Base-by-base conservation (phyloP, 805 yeast genomes). In the Saccharomycopsis olivae region DNA sequence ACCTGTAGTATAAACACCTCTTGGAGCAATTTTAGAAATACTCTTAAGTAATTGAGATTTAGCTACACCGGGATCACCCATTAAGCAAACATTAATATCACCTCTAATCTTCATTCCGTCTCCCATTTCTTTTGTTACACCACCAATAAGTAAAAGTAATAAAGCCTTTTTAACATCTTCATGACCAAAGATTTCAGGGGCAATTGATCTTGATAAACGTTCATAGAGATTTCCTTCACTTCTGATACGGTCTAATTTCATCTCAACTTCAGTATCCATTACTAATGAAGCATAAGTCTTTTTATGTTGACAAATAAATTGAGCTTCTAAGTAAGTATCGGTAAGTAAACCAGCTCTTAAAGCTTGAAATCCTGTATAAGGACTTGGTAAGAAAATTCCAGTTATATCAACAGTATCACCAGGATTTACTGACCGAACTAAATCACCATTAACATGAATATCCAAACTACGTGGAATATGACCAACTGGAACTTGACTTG, bases 41-140 rank as follows among this genome's bases (percentile, higher is more conserved):
- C 94, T 81, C 58, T 92, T 92, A 48, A 92, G 68, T 54, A 92
- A 66, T 69, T 92, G 98, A 2, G 97, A 92, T 62, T 92, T 92
- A 54, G 98, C 98, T 40, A 92, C 98, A 68, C 98, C 98, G 31
- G 98, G 98, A 56, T 92, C 98, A 52, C 98, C 98, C 96, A 92
- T 89, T 38, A 92, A 69, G 64, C 96, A 81, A 40, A 92, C 73
- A 55, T 92, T 92, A 51, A 92, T 84, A 58, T 92, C 98, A 53
- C 98, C 98, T 66, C 99, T 78, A 53, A 92, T 92, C 54, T 81
- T 77, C 85, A 92, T 77, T 49, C 99, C 99, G 62, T 92, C 98
- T 33, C 94, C 95, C 51, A 89, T 76, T 53, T 78, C 84, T 58
- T 92, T 92, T 36, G 94, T 83, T 33, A 88, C 96, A 54, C 98